A percentile compares a stretch with the other conserved stretches of the same genome.
phyloP scores from a whole-genome alignment of 352 stramenopile species.

The Globisporangium nodosum region DNA sequence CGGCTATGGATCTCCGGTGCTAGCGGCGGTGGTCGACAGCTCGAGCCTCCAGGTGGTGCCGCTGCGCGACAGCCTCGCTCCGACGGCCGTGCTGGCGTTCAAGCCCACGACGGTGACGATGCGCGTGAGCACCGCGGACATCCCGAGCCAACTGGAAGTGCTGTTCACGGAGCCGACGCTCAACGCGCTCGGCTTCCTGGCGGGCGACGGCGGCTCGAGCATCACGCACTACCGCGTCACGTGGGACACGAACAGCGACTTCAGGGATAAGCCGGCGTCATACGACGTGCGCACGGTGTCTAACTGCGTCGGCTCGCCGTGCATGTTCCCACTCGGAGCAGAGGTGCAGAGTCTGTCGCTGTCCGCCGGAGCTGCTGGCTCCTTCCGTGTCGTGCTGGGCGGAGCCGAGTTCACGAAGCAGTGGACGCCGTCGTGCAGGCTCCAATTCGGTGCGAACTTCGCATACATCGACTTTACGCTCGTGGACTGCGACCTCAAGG shows the following conservation, averaged over 20 bases:
- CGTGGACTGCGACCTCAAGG: conserved; percentile 50
- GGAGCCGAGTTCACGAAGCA: conserved; percentile 26
- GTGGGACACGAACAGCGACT: conserved; percentile 45
- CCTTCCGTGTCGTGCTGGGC: conserved; percentile 63
- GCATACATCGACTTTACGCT: conserved; percentile 65
- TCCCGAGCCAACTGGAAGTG: conserved; percentile 78
- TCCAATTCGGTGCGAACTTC: conserved; percentile 28
- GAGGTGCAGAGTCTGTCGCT: conserved; percentile 90
- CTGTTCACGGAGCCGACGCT: conserved; percentile 59
- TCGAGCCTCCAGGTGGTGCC: conserved; percentile 9
- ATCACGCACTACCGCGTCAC: conserved; percentile 68
- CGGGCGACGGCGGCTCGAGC: conserved; percentile 36
- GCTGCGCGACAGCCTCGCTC: conserved; percentile 29
- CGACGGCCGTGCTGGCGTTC: conserved; percentile 51
- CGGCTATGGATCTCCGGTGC: conserved; percentile 56
- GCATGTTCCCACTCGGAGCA: conserved; percentile 87
- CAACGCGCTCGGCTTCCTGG: conserved; percentile 60
- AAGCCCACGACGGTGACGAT: conserved; percentile 65
- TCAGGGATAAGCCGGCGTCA: conserved; percentile 24
- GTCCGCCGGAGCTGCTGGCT: conserved; percentile 53
- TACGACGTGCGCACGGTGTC: conserved; percentile 59
- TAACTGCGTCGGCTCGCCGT: conserved; percentile 36
- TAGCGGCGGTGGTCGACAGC: conserved; percentile 39
- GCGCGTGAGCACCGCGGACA: conserved; percentile 65
- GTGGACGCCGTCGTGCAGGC: conserved; percentile 30